phyloP scores from a whole-genome alignment of 148 eudicot genomes.

The Amaranthus hypochondriacus region DNA sequence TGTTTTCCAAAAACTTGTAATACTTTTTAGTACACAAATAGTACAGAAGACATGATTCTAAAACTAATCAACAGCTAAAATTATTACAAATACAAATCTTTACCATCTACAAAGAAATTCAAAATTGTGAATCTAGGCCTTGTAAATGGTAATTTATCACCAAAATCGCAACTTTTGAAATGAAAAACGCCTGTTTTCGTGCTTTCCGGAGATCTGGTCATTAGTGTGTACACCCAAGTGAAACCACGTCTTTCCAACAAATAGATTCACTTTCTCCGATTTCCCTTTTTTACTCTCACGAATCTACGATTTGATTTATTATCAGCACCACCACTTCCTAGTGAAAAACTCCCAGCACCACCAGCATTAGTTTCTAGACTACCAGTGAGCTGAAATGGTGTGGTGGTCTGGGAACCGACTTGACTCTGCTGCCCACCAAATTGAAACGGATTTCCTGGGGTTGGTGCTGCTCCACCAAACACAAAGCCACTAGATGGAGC shows the following conservation, averaged over 20 bases:
- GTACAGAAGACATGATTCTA: too few relatives aligned
- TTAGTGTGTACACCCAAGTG: neutral
- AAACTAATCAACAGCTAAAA: too few relatives aligned
- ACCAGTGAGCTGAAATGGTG: constrained; percentile 59
- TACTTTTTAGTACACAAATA: too few relatives aligned
- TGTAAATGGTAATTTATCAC: constrained; percentile 9
- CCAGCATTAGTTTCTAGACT: constrained; percentile 60
- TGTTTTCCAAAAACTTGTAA: too few relatives aligned
- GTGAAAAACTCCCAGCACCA: constrained; percentile 60
- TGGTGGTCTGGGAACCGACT: constrained; percentile 31
- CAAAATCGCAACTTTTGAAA: neutral
- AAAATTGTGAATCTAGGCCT: constrained; percentile 4
- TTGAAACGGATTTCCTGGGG: constrained; percentile 47
- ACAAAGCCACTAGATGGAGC: constrained; percentile 38
- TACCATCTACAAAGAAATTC: too few relatives aligned
- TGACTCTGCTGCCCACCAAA: constrained; percentile 68
- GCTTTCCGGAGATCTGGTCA: neutral
- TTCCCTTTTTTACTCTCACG: constrained; percentile 37
- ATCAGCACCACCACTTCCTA: constrained; percentile 67
- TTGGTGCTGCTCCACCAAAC: constrained; percentile 37
- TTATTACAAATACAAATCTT: too few relatives aligned
- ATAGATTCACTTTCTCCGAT: constrained; percentile 39
- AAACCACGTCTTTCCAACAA: neutral
- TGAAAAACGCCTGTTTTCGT: neutral
- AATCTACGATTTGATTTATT: constrained; percentile 48